Percentiles rank a stretch among this genome's conserved stretches.
Evolutionary conservation across 2,329 filamentous ascomycete species (phyloP).

Genomic region (Beauveria sp.): DNA sequence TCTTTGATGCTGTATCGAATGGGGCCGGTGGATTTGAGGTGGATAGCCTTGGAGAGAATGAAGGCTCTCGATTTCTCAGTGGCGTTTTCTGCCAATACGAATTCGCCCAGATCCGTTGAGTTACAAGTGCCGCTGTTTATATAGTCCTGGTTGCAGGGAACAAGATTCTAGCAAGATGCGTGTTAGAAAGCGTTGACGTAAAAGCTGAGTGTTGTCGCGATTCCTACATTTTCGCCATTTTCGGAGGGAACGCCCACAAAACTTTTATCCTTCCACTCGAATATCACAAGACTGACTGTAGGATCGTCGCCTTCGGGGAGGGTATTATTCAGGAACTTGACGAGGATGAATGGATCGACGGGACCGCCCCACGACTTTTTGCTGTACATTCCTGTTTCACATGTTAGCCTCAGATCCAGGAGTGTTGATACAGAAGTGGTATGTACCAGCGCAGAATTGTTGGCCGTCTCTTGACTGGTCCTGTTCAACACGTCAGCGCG

Average conservation of each 20-base stretch:
- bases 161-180: conserved; percentile 26
- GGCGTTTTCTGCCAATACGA: conserved; percentile 72
- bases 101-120: conserved; percentile 70
- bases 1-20: conserved; percentile 80
- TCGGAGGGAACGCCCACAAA: conserved; percentile 63
- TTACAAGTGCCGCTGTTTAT: conserved; percentile 67
- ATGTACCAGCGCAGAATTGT: conserved; percentile 65
- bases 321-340: conserved; percentile 63
- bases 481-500: conserved; percentile 33
- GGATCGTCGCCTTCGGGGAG: conserved; percentile 56
- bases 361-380: conserved; percentile 80
- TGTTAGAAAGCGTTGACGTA: conserved; percentile 25
- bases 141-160: conserved; percentile 67
- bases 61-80: conserved; percentile 61
- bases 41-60: conserved; percentile 73
- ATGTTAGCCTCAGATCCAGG: conserved; percentile 8
- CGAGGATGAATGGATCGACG: conserved; percentile 80
- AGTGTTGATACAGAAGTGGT: not conserved
- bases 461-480: conserved; percentile 68
- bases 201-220: not conserved
- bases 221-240: conserved; percentile 45
- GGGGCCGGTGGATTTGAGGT: conserved; percentile 65
- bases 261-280: conserved; percentile 83
- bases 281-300: conserved; percentile 77
- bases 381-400: conserved; percentile 77